Conservation (phyloP, 441 rosid species). For the Pelargonium fulgidum region DNA sequence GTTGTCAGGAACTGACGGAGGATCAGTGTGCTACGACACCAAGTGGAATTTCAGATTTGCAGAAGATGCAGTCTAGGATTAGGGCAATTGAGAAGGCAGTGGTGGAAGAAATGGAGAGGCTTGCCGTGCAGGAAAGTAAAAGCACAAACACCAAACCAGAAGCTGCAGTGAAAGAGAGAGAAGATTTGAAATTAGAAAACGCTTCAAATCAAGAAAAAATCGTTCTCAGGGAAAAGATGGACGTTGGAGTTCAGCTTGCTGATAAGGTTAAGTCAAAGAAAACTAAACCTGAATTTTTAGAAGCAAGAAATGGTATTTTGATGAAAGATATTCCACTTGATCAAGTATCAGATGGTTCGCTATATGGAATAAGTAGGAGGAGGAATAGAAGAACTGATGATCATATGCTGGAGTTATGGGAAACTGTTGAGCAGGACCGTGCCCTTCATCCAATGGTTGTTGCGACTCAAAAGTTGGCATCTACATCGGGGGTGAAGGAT, state of each 20-base stretch:
- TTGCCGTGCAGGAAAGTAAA: constrained; percentile 30
- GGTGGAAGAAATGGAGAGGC: constrained; percentile 46
- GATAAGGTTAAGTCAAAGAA: constrained; percentile 32
- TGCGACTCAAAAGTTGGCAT: constrained; percentile 23
- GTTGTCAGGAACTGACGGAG: constrained; percentile 22
- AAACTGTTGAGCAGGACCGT: constrained; percentile 40
- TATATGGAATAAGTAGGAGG: constrained; percentile 42
- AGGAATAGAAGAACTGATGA: constrained; percentile 28
- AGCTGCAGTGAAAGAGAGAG: constrained; percentile 19
- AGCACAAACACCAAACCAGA: constrained; percentile 27
- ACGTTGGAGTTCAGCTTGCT: constrained; percentile 28
- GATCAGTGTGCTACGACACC: constrained; percentile 20
- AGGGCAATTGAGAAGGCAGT: constrained; percentile 61
- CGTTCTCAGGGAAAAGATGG: constrained; percentile 29
- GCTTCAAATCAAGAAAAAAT: constrained; percentile 15
- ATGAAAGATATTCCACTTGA: constrained; percentile 94
- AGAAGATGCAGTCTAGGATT: constrained; percentile 55
- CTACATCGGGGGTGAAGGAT: constrained; percentile 16
- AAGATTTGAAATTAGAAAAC: constrained; percentile 20
- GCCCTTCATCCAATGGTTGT: constrained; percentile 23
- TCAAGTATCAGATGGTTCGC: constrained; percentile 56
- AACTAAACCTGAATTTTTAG: constrained; percentile 33
- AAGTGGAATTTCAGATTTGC: constrained; percentile 57
- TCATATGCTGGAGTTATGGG: constrained; percentile 58
- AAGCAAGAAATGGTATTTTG: constrained; percentile 34